Base-by-base conservation (phyloP, 2,329 filamentous ascomycete genomes). In the Phyllosticta paracitricarpa region DNA sequence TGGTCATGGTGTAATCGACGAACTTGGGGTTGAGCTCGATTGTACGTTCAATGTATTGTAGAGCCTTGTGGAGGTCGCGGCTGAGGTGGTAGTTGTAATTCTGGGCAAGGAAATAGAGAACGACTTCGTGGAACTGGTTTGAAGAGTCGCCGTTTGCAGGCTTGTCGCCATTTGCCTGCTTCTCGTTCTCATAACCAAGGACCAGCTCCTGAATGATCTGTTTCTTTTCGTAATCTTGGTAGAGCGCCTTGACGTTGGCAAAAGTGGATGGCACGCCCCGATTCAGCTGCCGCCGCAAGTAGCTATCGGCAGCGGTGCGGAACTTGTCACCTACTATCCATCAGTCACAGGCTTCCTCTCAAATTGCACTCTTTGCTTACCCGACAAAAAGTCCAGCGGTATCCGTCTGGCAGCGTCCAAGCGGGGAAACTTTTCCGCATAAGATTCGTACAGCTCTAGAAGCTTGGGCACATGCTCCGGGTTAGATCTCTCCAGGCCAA, bases 211-310 rank as follows among this genome's bases (percentile, higher is more conserved):
- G 84, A 51, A 99, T 83, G 0, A 81, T 82, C n/a, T 87, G 81
- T 71, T 87, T 89, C 79, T 99, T 99, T 67, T 77, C 82, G 0
- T 82, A 67, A 72, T 96, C 87, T 14, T 81, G 81, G 77, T 97
- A 99, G 24, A 99, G 82, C 66, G 95, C 86, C 78, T 99, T 99
- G 63, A 99, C 82, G 74, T 97, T 99, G 40, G 91, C 91, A 75
- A 99, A 99, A 3, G 93, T 92, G 2, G 94, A 99, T 1, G 94
- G 93, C 3, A 97, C 89, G 10, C 93, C 94, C 76, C 93, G 96
- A 74, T 89, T 86, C 61, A 99, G 81, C 88, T 95, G 95, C 30
- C 87, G 81, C 57, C 86, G 82, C 63, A 99, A 75, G 72, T 99
- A 99, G 24, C 78, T 76, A 71, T 91, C 87, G 7, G 89, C 92